Evolutionary conservation across 306 rosid genomes (phyloP), one percentile per base, ranked within the genome.

Genomic region (Castanea sativa): DNA sequence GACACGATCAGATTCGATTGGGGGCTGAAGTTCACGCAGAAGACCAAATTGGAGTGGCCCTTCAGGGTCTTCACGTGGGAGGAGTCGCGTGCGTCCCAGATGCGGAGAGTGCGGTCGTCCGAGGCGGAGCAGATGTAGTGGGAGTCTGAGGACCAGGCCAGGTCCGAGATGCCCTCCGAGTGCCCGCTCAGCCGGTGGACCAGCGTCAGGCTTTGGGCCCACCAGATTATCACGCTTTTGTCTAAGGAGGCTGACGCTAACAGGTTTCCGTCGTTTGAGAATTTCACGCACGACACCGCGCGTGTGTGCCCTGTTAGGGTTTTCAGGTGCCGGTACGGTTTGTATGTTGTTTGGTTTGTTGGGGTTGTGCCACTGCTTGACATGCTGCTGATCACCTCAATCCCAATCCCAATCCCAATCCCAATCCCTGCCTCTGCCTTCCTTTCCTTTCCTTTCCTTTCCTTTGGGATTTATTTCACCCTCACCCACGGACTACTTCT

Each of bases 51-150:
- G 63, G 90, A 56, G 78, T 95, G 99, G 27, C 98, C 97, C 5
- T 94, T 90, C 60, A 95, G 96, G 69, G 87, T 95, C 87, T 95
- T 93, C 38, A 95, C 96, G 85, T 94, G 84, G 27, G 86, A 88
- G 32, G 72, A 88, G 80, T 91, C 96, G 73, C 71, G 87, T 13
- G 88, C 96, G 73, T 93, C 97, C 99, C 99, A 95, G 75, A 91
- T 95, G 76, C 97, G 94, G 87, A 95, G 88, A 55, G 96, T 93
- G 32, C 92, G 90, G 60, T 95, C 97, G 69, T 93, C 97, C 74
- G 99, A 92, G 81, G 98, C 95, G 55, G 99, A 92, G 83, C 99
- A 95, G 76, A 95, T 85, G 89, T 95, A 95, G 86, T 88, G 98
- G 16, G 99, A 92, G 61, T 95, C 98, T 60, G 93, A 95, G 49